A percentile compares a stretch with the other conserved stretches of the same genome.
Evolutionary conservation across 495 filamentous ascomycete species (phyloP).

Genomic region (Aspergillus baeticus): DNA sequence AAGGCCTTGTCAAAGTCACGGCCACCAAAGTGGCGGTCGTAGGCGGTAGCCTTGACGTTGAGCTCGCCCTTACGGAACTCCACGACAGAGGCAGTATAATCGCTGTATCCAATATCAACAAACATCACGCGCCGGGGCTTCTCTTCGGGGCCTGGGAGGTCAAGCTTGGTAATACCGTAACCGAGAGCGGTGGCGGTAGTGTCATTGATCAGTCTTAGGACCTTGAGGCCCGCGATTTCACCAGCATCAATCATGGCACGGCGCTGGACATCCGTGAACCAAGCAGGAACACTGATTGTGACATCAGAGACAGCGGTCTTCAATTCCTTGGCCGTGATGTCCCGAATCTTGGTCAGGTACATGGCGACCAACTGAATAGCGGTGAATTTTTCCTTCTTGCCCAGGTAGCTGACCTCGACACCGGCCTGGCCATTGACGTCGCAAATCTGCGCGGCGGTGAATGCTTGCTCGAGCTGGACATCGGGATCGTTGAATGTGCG

Average conservation of each 20-base stretch:
- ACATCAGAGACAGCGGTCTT: constrained; percentile 93
- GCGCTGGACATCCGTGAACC: constrained; percentile 96
- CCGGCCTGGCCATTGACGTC: constrained; percentile 93
- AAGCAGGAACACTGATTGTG: constrained; percentile 90
- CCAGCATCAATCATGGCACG: constrained; percentile 86
- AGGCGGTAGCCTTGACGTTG: constrained; percentile 87
- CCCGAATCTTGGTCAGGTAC: constrained; percentile 92
- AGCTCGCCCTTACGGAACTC: constrained; percentile 98
- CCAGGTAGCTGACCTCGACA: constrained; percentile 90
- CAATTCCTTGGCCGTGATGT: constrained; percentile 81
- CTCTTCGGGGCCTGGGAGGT: constrained; percentile 86
- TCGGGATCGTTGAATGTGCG: constrained; percentile 86
- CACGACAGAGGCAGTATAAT: constrained; percentile 91
- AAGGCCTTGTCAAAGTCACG: constrained; percentile 95
- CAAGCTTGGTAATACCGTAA: constrained; percentile 95
- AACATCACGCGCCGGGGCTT: constrained; percentile 90
- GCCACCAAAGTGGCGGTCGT: constrained; percentile 94
- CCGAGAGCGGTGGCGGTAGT: constrained; percentile 95
- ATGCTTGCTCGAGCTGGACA: constrained; percentile 86
- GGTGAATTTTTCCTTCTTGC: constrained; percentile 90
- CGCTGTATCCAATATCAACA: constrained; percentile 94
- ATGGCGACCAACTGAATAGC: constrained; percentile 90
- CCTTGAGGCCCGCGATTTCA: constrained; percentile 91
- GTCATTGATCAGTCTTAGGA: constrained; percentile 94
- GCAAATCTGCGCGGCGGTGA: constrained; percentile 80